Percentiles rank a stretch among this genome's conserved stretches.
Conservation (phyloP, 176 grass and related monocot species). For the Rhynchospora breviuscula region DNA sequence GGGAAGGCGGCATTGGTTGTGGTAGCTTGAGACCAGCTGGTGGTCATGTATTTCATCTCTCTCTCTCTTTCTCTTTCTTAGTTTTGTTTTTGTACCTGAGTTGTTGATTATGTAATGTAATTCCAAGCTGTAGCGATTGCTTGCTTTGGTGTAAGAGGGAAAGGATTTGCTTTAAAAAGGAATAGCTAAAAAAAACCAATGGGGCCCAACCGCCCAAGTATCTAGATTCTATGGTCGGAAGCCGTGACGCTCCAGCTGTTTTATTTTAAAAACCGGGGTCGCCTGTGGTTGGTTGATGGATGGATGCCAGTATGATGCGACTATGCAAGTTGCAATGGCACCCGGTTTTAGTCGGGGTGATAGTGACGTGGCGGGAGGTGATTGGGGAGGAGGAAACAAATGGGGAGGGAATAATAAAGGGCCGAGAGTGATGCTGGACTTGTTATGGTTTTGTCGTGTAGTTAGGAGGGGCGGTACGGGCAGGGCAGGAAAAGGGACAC, state of each 20-base stretch:
- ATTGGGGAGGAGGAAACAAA: background rate
- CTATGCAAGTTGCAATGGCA: background rate
- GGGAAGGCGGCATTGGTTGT: background rate
- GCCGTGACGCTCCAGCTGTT: background rate
- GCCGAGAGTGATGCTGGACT: constrained; percentile 5
- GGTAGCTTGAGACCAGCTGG: background rate
- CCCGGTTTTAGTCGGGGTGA: background rate
- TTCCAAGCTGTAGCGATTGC: background rate
- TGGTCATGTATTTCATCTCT: background rate
- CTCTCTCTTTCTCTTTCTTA: background rate
- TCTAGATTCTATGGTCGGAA: constrained; percentile 7
- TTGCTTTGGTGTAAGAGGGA: background rate
- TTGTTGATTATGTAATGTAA: background rate
- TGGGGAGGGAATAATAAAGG: background rate
- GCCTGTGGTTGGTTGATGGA: background rate
- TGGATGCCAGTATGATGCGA: too few species aligned
- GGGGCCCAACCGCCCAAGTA: background rate
- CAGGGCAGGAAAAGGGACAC: background rate
- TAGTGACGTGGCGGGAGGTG: background rate
- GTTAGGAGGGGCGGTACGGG: background rate
- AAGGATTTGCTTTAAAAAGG: constrained; percentile 2
- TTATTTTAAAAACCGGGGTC: background rate
- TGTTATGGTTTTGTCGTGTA: constrained; percentile 16
- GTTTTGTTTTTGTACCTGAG: background rate
- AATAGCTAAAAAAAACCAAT: background rate